phyloP scores from a whole-genome alignment of 179 eudicot genomes.

The Silene vulgaris region DNA sequence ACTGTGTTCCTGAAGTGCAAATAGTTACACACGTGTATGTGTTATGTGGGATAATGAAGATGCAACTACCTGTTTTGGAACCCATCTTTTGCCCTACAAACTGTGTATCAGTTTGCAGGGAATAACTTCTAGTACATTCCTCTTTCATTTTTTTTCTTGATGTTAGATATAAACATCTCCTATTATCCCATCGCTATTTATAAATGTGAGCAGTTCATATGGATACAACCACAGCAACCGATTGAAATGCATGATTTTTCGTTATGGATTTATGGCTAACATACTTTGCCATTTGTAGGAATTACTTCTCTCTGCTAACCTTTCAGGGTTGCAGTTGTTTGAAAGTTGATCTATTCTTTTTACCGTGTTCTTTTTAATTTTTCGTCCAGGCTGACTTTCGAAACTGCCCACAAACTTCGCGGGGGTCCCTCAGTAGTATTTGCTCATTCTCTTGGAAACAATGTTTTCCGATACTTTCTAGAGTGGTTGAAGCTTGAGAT shows the following conservation, averaged over 20 bases:
- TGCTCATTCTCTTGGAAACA: conserved; percentile 93
- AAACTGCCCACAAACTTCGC: conserved; percentile 86
- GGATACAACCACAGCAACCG: background rate
- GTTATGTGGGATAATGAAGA: background rate
- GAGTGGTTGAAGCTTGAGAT: conserved; percentile 97
- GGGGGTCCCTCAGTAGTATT: conserved; percentile 93
- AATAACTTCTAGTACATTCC: background rate
- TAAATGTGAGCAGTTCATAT: conserved; percentile 5
- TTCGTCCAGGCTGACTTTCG: conserved; percentile 76
- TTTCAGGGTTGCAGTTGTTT: background rate
- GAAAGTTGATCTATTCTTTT: conserved; percentile 17
- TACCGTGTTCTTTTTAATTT: conserved; percentile 18
- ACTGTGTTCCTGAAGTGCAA: background rate
- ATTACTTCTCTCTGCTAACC: conserved; percentile 4
- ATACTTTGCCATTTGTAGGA: background rate
- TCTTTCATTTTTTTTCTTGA: background rate
- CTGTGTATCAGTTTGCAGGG: background rate
- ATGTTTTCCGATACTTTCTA: conserved; percentile 88
- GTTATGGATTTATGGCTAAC: background rate
- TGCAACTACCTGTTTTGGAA: background rate
- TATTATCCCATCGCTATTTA: conserved; percentile 4
- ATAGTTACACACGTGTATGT: background rate
- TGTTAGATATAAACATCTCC: background rate
- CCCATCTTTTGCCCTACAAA: background rate
- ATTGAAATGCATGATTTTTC: background rate